Evolutionary conservation across 441 rosid species (phyloP), one percentile per base, ranked within the genome.

Genomic region (Hypseocharis bilobata): DNA sequence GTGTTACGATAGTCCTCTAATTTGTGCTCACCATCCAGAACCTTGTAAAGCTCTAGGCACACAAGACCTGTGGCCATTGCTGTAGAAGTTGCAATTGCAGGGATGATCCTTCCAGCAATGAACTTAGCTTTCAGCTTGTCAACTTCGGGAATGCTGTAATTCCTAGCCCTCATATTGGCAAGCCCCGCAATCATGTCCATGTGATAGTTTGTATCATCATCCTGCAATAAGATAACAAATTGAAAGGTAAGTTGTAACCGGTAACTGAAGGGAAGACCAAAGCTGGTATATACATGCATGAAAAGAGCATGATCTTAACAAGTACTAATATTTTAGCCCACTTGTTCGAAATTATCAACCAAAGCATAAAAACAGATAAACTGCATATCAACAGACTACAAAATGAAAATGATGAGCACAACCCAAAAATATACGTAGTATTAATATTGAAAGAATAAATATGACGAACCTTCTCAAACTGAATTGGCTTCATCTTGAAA

Each of bases 131-230:
- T 91, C 74, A 91, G 81, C 82, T 91, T 91, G 81, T 91, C 96
- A 0, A 91, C 94, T 75, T 91, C 98, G 1, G 92, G 89, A 70
- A 91, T 89, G 77, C 87, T 75, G 74, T 91, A 91, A 77, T 91
- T 91, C 69, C 96, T 86, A 7, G 98, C 96, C 80, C 98, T 89
- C 98, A 89, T 89, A 78, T 91, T 91, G 32, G 98, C 98, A n/a
- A 91, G 87, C 38, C 82, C 98, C 20, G 96, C 89, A 22, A 91
- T 89, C 77, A 89, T 56, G 73, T 91, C 98, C 96, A 91, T 89
- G 80, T 91, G 98, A 70, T 81, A 91, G 81, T 91, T 91, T 28
- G 98, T 81, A 66, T 91, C 96, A 60, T 91, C 98, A 73, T 91
- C 98, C 98, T 88, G 85, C 73, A 78, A 20, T 16, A 22, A 28